Conservation (phyloP, 1,284 basidiomycete species). For the Ceratorhiza oryzae-sativae region DNA sequence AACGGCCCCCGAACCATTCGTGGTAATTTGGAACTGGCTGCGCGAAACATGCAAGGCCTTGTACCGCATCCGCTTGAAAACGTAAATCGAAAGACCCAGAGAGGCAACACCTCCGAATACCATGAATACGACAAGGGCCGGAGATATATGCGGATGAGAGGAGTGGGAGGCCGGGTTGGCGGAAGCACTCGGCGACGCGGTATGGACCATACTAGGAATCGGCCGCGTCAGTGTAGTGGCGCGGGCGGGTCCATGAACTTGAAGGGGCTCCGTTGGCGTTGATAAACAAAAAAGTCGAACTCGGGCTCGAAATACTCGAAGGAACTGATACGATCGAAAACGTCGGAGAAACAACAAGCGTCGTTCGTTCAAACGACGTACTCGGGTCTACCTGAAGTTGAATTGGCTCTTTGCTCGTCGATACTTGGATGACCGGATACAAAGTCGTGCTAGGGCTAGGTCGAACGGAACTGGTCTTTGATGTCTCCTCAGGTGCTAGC, state of each 20-base stretch:
- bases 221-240: slow-evolving; percentile 25
- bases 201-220: not conserved
- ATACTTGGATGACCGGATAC: not conserved
- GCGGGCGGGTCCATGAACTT: not conserved
- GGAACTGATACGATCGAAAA: slow-evolving; percentile 4
- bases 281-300: not conserved
- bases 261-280: not conserved
- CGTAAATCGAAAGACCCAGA: slow-evolving; percentile 23
- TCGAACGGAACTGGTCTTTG: too few species aligned
- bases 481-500: too few species aligned
- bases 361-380: slow-evolving; percentile 16
- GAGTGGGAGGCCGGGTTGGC: not conserved
- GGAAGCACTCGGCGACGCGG: slow-evolving; percentile 9
- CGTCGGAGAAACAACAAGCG: slow-evolving; percentile 10
- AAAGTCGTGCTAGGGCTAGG: not conserved
- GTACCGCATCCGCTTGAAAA: slow-evolving; percentile 25
- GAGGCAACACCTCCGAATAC: slow-evolving; percentile 5
- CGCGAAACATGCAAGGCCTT: slow-evolving; percentile 28
- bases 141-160: slow-evolving; percentile 36
- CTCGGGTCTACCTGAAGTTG: slow-evolving; percentile 15
- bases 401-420: not conserved
- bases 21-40: slow-evolving; percentile 30
- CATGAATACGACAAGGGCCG: slow-evolving; percentile 24
- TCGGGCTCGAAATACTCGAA: not conserved
- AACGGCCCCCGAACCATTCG: slow-evolving; percentile 2